Evolutionary conservation across 2,329 filamentous ascomycete species (phyloP), one percentile per base, ranked within the genome.

Genomic region (Epichloe amarillans): DNA sequence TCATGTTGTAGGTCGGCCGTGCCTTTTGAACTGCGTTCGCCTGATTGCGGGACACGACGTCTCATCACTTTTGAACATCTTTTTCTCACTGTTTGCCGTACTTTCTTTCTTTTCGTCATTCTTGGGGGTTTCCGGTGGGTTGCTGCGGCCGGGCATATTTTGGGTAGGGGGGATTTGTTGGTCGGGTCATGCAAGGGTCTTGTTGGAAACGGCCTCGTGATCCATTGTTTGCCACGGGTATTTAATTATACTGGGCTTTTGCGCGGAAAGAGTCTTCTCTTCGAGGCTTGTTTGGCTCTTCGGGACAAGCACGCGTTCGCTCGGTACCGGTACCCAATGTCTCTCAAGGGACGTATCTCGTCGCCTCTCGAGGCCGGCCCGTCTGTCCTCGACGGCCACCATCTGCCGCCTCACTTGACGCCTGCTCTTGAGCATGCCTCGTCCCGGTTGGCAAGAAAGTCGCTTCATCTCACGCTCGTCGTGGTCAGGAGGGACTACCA

Each of bases 361-460:
- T 74, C 77, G 47, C 80, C 80, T 14, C 72, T 84, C 51, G 80
- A 83, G 69, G 79, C 80, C 30, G 79, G 79, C 17, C 67, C 69
- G 41, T 82, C 79, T 19, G 68, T 83, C 50, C 72, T 81, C 53
- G 76, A 82, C 57, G 68, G 69, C 36, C 72, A 79, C 55, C 72
- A 75, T 52, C 69, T 83, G n/a, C 79, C 80, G 2, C 64, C 71
- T n/a, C 68, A 72, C 42, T 62, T 83, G 50, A 71, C 66, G 11
- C 69, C 71, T 4, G 78, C 78, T 26, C 71, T 84, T 33, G 78
- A 82, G 52, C 79, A 81, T 57, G 69, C 72, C 14, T 81, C 80
- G 0, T 70, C 68, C 54, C 70, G 74, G 19, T 69, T 84, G 21
- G 72, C 76, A 12, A 70, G 23, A 48, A 82, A 80, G 60, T 67